Percentiles rank a stretch among this genome's conserved stretches.
These are phyloP conservation scores for Mycothermus thermophilus DNA, from an alignment of 495 filamentous ascomycete genomes.

Conservation along the genomic window DNA sequence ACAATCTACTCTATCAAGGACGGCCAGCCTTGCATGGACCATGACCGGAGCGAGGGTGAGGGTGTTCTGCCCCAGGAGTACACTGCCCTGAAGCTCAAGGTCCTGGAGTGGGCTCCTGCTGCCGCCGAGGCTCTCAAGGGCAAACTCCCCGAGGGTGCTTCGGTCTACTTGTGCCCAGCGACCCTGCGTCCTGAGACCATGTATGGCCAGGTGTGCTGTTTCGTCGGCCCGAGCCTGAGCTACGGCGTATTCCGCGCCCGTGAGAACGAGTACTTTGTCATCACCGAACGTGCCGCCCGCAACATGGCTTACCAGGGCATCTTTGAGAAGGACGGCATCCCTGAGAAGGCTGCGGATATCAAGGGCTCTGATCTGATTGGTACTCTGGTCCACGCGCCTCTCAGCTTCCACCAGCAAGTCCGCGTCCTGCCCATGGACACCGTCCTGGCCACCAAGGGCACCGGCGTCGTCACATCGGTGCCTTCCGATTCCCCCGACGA, in stretches of 20 bases:
- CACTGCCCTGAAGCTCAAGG: slow-evolving; percentile 76
- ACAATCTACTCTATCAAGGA: slow-evolving; percentile 95
- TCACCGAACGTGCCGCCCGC: slow-evolving; percentile 73
- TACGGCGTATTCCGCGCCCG: slow-evolving; percentile 81
- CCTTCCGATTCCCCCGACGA: slow-evolving; percentile 94
- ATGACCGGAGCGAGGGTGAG: slow-evolving; percentile 85
- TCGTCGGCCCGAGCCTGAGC: slow-evolving; percentile 58
- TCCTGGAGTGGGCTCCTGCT: slow-evolving; percentile 72
- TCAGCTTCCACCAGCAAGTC: slow-evolving; percentile 76
- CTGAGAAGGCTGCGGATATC: slow-evolving; percentile 58
- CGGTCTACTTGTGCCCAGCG: slow-evolving; percentile 80
- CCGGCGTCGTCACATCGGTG: slow-evolving; percentile 89
- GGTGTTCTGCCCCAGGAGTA: slow-evolving; percentile 86
- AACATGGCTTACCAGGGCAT: slow-evolving; percentile 94
- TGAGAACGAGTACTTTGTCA: slow-evolving; percentile 72
- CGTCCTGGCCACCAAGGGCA: slow-evolving; percentile 84
- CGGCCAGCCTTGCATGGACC: slow-evolving; percentile 95
- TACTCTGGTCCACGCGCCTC: slow-evolving; percentile 71
- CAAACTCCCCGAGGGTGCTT: slow-evolving; percentile 66
- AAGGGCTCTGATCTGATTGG: slow-evolving; percentile 71
- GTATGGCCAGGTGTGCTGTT: slow-evolving; percentile 95
- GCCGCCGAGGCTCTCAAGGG: slow-evolving; percentile 53
- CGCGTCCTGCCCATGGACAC: slow-evolving; percentile 90
- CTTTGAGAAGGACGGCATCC: slow-evolving; percentile 61
- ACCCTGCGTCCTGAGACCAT: slow-evolving; percentile 94